Evolutionary conservation across 345 rosid genomes (phyloP).

Genomic region (Clarkia xantiana): DNA sequence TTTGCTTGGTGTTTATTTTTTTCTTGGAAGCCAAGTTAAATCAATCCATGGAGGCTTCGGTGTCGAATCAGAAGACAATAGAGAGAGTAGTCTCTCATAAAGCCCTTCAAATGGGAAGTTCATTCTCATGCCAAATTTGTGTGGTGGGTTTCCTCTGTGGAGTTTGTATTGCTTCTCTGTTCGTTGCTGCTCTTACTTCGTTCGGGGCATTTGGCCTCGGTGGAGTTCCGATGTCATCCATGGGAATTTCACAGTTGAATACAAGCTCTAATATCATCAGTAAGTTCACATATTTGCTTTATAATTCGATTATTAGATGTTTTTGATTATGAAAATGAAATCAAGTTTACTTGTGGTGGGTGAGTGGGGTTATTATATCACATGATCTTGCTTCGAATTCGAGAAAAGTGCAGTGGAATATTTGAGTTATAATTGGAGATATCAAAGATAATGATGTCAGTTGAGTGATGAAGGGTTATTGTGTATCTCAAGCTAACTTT

Average conservation of each 20-base stretch:
- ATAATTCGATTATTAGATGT: no score
- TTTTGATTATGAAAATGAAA: no score
- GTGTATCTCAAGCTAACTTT: no score
- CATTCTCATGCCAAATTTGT: constrained; percentile 86
- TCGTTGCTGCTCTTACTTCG: constrained; percentile 74
- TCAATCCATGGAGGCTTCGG: constrained; percentile 35
- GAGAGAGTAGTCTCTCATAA: constrained; percentile 75
- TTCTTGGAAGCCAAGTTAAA: constrained; percentile 3
- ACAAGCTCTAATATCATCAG: constrained; percentile 39
- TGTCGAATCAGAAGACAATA: constrained; percentile 41
- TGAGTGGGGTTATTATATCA: no score
- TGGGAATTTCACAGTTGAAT: constrained; percentile 39
- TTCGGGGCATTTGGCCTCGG: constrained; percentile 41
- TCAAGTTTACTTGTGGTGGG: no score
- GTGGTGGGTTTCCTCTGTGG: constrained; percentile 84
- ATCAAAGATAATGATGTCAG: no score
- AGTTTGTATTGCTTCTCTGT: constrained; percentile 67
- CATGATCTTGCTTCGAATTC: no score
- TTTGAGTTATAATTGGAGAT: no score
- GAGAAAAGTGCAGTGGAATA: no score
- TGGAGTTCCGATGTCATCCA: constrained; percentile 37
- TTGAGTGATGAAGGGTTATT: no score
- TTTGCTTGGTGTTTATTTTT: neutral
- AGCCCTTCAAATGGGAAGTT: constrained; percentile 71
- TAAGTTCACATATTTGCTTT: constrained; percentile 15